phyloP scores from a whole-genome alignment of 768 basidiomycete genomes.

The Leccinum subgranulosum region DNA sequence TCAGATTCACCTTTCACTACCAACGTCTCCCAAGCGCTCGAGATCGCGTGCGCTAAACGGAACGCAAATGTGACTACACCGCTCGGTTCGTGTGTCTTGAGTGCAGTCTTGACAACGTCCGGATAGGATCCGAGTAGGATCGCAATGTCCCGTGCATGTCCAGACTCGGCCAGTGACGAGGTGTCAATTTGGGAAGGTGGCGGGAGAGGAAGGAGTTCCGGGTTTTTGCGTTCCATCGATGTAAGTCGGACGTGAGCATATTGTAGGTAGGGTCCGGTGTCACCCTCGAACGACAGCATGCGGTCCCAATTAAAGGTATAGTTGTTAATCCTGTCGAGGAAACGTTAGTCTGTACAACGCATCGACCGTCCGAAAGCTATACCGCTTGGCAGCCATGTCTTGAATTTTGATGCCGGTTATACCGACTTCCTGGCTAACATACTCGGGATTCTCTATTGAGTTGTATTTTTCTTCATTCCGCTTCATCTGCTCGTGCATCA shows the following conservation, averaged over 20 bases:
- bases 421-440: conserved; percentile 77
- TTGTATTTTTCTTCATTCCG: conserved; percentile 92
- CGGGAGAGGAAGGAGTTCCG: conserved; percentile 77
- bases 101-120: conserved; percentile 82
- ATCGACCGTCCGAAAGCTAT: conserved; percentile 17
- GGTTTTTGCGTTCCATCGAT: conserved; percentile 91
- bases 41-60: conserved; percentile 82
- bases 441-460: conserved; percentile 83
- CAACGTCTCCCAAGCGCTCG: conserved; percentile 88
- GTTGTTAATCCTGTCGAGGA: conserved; percentile 74
- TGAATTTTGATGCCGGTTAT: conserved; percentile 97
- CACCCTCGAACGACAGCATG: conserved; percentile 94
- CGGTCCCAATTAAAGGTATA: conserved; percentile 94
- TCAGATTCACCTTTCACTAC: conserved; percentile 83
- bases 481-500: conserved; percentile 97
- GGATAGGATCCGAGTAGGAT: conserved; percentile 90
- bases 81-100: conserved; percentile 84
- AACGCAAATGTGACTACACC: conserved; percentile 91
- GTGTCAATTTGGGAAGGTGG: conserved; percentile 65
- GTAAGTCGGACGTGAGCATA: conserved; percentile 93
- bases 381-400: conserved; percentile 95
- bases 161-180: conserved; percentile 59
- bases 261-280: conserved; percentile 94
- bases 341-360: not conserved
- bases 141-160: conserved; percentile 78